Base-by-base conservation (phyloP, 352 stramenopile species). In the Peronospora belbahrii region DNA sequence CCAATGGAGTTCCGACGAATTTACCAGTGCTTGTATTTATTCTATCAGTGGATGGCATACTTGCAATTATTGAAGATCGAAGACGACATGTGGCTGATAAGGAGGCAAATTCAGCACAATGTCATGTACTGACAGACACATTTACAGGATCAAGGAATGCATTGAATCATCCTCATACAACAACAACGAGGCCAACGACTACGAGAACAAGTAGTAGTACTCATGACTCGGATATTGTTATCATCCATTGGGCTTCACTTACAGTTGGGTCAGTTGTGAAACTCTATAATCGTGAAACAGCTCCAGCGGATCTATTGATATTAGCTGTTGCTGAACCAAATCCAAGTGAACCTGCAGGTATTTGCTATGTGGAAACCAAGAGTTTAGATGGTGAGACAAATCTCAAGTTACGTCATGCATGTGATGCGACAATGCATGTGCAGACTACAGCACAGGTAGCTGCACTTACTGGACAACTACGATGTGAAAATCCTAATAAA, bases 381-480 rank as follows among this genome's bases (percentile, higher is more conserved):
- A 88, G 70, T 40, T 57, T 96, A 6, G 86, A 96, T 43, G 86
- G 86, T 9, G 86, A 96, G 36, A 96, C 86, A 6, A 96, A 96
- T 45, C 59, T 96, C 27, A 96, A 96, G 58, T 54, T 92, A 24
- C 78, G 85, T 15, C 67, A 90, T 17, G 76, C 76, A 0, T 74
- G 70, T 14, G 64, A 91, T 19, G 54, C 57, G 27, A 88, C 77
- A 23, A 59, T 84, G 22, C 56, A 70, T 22, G 60, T 65, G 34
- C 59, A 65, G 5, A 71, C 56, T 1, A 31, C 59, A 7, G 56
- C 55, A 7, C 56, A 72, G 46, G 59, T 84, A 13, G 33, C 60
- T 2, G 55, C 57, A 1, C 52, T 92, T 3, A 47, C 40, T 5
- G 79, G 76, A 19, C 70, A 67, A 22, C 28, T 95, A 32, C 65